Evolutionary conservation across 2,329 filamentous ascomycete genomes (phyloP).

Genomic region (Fusarium mexicanum): DNA sequence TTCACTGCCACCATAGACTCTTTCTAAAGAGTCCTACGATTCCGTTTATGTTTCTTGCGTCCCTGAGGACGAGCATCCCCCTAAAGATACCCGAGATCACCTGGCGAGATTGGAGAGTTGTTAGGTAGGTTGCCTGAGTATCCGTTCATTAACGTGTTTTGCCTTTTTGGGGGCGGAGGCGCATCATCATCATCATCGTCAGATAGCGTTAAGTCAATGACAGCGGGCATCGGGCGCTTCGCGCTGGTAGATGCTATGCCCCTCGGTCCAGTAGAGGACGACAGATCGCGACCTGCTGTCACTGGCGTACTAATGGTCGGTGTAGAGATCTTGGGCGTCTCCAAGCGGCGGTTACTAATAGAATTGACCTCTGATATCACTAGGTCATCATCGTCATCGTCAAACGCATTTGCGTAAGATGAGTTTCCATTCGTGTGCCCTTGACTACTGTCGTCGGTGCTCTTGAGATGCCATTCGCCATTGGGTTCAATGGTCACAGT

Average conservation of each 20-base stretch:
- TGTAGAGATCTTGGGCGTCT: slow-evolving; percentile 50
- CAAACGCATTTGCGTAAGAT: slow-evolving; percentile 42
- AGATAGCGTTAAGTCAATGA: slow-evolving; percentile 69
- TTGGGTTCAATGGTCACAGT: slow-evolving; percentile 91
- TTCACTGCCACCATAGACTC: background rate
- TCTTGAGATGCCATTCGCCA: slow-evolving; percentile 73
- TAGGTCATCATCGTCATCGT: slow-evolving; percentile 60
- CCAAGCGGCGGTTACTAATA: slow-evolving; percentile 46
- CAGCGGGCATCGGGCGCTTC: slow-evolving; percentile 61
- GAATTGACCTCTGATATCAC: slow-evolving; percentile 57
- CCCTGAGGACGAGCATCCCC: slow-evolving; percentile 20
- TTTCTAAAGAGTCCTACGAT: slow-evolving; percentile 28
- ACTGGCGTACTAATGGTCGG: slow-evolving; percentile 52
- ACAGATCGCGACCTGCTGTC: slow-evolving; percentile 50
- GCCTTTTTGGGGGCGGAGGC: slow-evolving; percentile 59
- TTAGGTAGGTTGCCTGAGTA: slow-evolving; percentile 34
- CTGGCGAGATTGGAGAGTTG: slow-evolving; percentile 35
- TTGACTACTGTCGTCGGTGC: slow-evolving; percentile 46
- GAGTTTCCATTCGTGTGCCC: slow-evolving; percentile 42
- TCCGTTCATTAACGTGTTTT: slow-evolving; percentile 46
- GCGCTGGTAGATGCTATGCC: slow-evolving; percentile 49
- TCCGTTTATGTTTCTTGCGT: slow-evolving; percentile 20
- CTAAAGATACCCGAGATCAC: slow-evolving; percentile 37
- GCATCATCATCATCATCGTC: slow-evolving; percentile 60
- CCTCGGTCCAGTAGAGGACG: slow-evolving; percentile 50